Conservation (phyloP, 1,284 basidiomycete species). For the Malassezia obtusa region DNA sequence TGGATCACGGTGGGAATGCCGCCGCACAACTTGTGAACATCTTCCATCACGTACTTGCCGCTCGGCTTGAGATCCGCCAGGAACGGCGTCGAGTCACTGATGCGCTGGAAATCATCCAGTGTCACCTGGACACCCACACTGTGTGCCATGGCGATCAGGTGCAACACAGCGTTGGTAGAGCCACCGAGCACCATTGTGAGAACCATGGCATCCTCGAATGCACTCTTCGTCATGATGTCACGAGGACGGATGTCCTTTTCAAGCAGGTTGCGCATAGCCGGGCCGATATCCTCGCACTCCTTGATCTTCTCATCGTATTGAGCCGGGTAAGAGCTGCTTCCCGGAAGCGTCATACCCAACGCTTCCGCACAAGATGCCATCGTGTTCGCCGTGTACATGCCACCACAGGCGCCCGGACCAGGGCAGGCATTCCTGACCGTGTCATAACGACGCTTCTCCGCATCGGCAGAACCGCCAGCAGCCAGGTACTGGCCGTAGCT, state of each 20-base stretch:
- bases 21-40: constrained; percentile 39
- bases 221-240: constrained; percentile 42
- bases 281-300: constrained; percentile 38
- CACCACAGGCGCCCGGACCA: constrained; percentile 45
- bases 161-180: constrained; percentile 43
- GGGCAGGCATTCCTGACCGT: constrained; percentile 43
- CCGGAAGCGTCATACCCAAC: constrained; percentile 46
- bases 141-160: constrained; percentile 45
- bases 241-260: constrained; percentile 44
- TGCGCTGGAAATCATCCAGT: constrained; percentile 46
- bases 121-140: constrained; percentile 37
- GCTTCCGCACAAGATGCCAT: constrained; percentile 46
- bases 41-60: constrained; percentile 48
- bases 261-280: constrained; percentile 40
- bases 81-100: constrained; percentile 43
- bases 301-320: constrained; percentile 43
- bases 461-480: constrained; percentile 35
- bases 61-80: constrained; percentile 46
- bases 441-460: constrained; percentile 43
- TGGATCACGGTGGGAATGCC: constrained; percentile 51
- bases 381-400: constrained; percentile 49
- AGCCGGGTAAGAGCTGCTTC: constrained; percentile 41
- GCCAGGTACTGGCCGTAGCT: constrained; percentile 45
- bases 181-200: constrained; percentile 47
- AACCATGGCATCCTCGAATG: constrained; percentile 44